Evolutionary conservation across 257 asterid genomes (phyloP), one percentile per base, ranked within the genome.

Genomic region (Solanum habrochaites): DNA sequence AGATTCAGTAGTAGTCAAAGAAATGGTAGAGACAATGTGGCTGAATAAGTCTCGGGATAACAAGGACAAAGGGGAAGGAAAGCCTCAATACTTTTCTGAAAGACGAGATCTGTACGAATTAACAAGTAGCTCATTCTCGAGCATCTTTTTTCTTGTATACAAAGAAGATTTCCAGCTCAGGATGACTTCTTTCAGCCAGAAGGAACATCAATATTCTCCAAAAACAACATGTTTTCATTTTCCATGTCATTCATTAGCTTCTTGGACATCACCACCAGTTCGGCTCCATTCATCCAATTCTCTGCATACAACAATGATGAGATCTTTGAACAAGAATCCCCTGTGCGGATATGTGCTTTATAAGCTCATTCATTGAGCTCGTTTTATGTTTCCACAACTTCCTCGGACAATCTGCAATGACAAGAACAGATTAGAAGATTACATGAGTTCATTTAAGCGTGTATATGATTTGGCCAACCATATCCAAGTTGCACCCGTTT

Each of bases 21-120:
- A 96, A 88, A 97, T 95, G 90, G 91, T 94, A 70, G 97, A 94
- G 93, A 95, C 56, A 97, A 88, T 35, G 99, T 95, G 20, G 99
- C 98, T 11, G 99, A 93, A 86, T 97, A 97, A 31, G 99, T 96
- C 87, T 97, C 98, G 10, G 98, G 99, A 89, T 95, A 97, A 91
- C 99, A 96, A 49, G 99, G 98, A 91, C 99, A 97, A 20, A 97
- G 90, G 40, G 97, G 93, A 87, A 97, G 95, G 91, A 97, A 97
- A 87, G 93, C 97, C 84, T 94, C 96, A 45, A 96, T 94, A 93
- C 97, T 93, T 92, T 95, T 94, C 86, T 92, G 95, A 85, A 85
- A 97, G 98, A 83, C 97, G 98, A 64, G 96, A 91, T 47, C 98
- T 96, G 88, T 92, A 94, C 70, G 98, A 93, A 89, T 95, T 96